These are phyloP conservation scores for Rhodofomes roseus DNA, from an alignment of 1,284 basidiomycete species.

Conservation along the genomic window DNA sequence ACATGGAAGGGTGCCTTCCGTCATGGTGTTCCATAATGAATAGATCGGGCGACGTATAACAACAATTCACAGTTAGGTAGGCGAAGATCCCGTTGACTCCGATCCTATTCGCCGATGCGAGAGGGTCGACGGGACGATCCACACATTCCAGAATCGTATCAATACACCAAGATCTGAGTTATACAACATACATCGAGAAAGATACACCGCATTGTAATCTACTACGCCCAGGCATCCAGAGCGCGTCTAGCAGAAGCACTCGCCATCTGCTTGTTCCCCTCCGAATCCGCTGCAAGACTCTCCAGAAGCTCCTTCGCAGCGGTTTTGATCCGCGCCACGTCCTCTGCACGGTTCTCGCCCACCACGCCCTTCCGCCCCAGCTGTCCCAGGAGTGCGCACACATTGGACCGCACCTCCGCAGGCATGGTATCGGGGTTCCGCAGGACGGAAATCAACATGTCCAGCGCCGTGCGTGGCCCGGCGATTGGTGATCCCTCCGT, in stretches of 20 bases:
- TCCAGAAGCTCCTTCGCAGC: constrained; percentile 49
- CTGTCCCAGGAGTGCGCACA: constrained; percentile 66
- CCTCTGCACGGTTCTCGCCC: constrained; percentile 28
- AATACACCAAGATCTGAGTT: background rate
- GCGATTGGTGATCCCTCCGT: constrained; percentile 35
- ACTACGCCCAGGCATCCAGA: constrained; percentile 26
- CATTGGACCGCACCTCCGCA: constrained; percentile 68
- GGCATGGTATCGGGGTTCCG: constrained; percentile 50
- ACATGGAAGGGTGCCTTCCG: background rate
- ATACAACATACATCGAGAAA: background rate
- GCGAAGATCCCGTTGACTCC: background rate
- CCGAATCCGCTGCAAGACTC: constrained; percentile 18
- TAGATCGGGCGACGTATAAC: background rate
- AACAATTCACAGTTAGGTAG: background rate
- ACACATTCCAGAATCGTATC: background rate
- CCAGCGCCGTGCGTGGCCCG: constrained; percentile 50
- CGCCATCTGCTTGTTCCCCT: constrained; percentile 14
- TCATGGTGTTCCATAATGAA: background rate
- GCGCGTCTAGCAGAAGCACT: constrained; percentile 24
- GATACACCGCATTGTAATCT: background rate
- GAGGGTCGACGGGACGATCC: background rate
- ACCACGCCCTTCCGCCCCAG: constrained; percentile 48
- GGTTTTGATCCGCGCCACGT: constrained; percentile 48
- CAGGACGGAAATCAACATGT: constrained; percentile 61
- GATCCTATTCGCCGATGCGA: constrained; percentile 1